Evolutionary conservation across 306 rosid genomes (phyloP), one percentile per base, ranked within the genome.

Genomic region (Cucurbita pepo): DNA sequence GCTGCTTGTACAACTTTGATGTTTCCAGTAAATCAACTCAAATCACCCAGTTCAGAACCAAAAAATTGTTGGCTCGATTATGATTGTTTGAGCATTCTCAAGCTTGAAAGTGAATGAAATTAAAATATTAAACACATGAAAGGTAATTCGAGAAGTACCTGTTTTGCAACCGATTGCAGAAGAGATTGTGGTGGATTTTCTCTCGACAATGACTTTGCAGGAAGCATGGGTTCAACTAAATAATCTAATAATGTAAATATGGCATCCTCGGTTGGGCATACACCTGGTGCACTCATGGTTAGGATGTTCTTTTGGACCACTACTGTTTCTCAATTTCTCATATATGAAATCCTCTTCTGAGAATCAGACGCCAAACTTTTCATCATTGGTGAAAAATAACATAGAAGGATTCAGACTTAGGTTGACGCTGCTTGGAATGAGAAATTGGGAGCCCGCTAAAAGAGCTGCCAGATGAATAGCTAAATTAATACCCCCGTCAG

Each of bases 261-360:
- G 37, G 95, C 95, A 48, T 92, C 95, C 78, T 92, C 92, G 0
- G 92, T 81, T 11, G 85, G 85, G 79, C 96, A 89, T 56, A 80
- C 80, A 19, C 80, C 88, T 7, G 72, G 56, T 14, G 69, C 67
- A 78, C 52, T 82, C 96, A 85, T 91, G 77, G 73, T 8, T 45
- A 13, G 18, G 41, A 30, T 45, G 72, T 66, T 44, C n/a, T 45
- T 64, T 19, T 36, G 37, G 34, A 43, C 5, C 66, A 7, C 16
- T 13, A 13, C 43, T 59, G 65, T 21, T 56, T 37, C 61, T 56
- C 61, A 56, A 56, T 56, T 56, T 56, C 61, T 8, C 37, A 19
- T 9, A 8, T 9, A 56, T 14, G 43, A 30, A 60, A 60, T 34
- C 18, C 66, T 60, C 44, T 34, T 60, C 45, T 60, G 7, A 60